Base-by-base conservation (phyloP, 352 stramenopile species). In the Phytophthora sojae region DNA sequence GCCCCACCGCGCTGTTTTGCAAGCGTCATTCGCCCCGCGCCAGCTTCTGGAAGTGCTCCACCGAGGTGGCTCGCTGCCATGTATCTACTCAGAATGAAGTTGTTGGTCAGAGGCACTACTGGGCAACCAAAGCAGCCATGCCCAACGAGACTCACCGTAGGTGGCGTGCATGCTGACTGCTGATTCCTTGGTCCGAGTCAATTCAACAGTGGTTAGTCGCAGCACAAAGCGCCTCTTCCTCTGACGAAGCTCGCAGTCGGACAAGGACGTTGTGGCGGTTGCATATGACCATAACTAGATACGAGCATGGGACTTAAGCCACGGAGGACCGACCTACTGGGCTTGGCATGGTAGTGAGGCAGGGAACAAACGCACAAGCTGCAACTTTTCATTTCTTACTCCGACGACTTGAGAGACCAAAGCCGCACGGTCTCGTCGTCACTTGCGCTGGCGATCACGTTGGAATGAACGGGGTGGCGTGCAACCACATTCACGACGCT, bases 401-500 rank as follows among this genome's bases (percentile, higher is more conserved):
- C 69, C 23, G 65, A 11, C 7, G 74, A 69, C 23, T 57, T 76
- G 8, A 89, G 61, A 5, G 52, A 56, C 82, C 82, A 89, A 7
- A 89, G 11, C 2, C 77, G 80, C 19, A 95, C 63, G 2, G 86
- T 94, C 51, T 92, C 85, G 53, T 95, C 88, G 65, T 95, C 88
- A 35, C 86, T 92, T 54, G 85, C 86, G 26, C 80, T 92, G 4
- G 79, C 86, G 45, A 95, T 63, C 17, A 95, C 56, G 39, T 91
- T 73, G 4, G 67, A 51, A 54, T 77, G 72, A 11, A 79, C 23
- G 6, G 88, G 88, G 52, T 95, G 86, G 17, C 72, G 73, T 7
- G 77, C 71, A 2, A 93, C 82, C n/a, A 81, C 80, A 69, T 93
- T 95, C 21, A 95, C 77, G 45, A 90, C 79, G 52, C 86, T 90